Conservation (phyloP, 805 yeast genomes). For the Wilhelminamyces savonicus region DNA sequence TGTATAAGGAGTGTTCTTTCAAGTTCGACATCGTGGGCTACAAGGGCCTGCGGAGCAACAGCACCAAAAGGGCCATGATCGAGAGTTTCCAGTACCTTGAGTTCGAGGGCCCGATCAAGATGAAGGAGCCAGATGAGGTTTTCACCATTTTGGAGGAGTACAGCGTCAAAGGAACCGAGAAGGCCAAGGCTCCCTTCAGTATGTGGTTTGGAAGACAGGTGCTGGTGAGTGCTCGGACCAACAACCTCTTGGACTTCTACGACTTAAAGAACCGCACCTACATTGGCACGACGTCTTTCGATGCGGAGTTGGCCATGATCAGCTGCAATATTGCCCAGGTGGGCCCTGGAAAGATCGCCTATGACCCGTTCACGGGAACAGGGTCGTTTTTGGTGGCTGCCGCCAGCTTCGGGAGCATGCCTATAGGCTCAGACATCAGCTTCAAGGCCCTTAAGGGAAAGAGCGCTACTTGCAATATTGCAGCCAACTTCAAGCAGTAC, state of each 20-base stretch:
- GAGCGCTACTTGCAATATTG: slow-evolving; percentile 43
- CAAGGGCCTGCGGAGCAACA: slow-evolving; percentile 54
- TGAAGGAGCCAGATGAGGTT: slow-evolving; percentile 69
- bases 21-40: slow-evolving; percentile 79
- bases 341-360: slow-evolving; percentile 55
- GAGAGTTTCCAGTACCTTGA: slow-evolving; percentile 66
- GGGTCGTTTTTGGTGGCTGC: slow-evolving; percentile 92
- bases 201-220: slow-evolving; percentile 76
- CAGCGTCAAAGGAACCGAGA: slow-evolving; percentile 38
- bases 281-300: slow-evolving; percentile 96
- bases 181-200: slow-evolving; percentile 44
- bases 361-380: slow-evolving; percentile 96
- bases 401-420: slow-evolving; percentile 72
- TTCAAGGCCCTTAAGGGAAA: slow-evolving; percentile 73
- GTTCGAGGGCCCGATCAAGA: slow-evolving; percentile 68
- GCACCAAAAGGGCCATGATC: slow-evolving; percentile 52
- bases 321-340: slow-evolving; percentile 85
- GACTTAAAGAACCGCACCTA: slow-evolving; percentile 79
- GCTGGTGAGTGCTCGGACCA: slow-evolving; percentile 52
- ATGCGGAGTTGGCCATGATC: slow-evolving; percentile 83
- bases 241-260: slow-evolving; percentile 65
- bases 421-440: slow-evolving; percentile 89
- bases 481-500: slow-evolving; percentile 72
- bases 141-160: slow-evolving; percentile 77
- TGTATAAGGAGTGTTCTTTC: slow-evolving; percentile 48